Conservation (phyloP, 2,329 filamentous ascomycete species). For the Hypoxylon sp. region DNA sequence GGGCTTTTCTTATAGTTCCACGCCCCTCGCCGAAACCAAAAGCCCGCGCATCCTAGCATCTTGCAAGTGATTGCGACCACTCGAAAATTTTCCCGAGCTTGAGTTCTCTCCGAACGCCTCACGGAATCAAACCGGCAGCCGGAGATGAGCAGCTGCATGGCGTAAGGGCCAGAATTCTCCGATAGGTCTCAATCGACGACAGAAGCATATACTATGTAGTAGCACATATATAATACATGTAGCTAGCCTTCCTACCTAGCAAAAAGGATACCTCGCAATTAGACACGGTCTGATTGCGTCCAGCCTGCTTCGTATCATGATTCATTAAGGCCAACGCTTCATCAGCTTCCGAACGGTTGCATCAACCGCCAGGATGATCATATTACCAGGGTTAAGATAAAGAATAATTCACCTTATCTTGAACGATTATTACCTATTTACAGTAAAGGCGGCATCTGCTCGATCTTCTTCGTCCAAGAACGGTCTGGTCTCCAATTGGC, state of each 20-base stretch:
- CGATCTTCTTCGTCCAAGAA: neutral
- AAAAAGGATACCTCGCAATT: slow-evolving; percentile 15
- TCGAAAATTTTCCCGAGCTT: slow-evolving; percentile 28
- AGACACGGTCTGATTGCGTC: slow-evolving; percentile 18
- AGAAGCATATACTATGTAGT: slow-evolving; percentile 7
- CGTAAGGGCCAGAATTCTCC: slow-evolving; percentile 25
- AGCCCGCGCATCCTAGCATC: slow-evolving; percentile 3
- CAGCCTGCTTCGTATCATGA: slow-evolving; percentile 14
- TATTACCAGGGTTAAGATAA: neutral
- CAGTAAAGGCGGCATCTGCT: slow-evolving; percentile 13
- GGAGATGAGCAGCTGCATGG: slow-evolving; percentile 29
- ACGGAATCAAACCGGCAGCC: slow-evolving; percentile 27
- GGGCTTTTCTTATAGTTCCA: slow-evolving; percentile 24
- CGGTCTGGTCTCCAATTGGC: slow-evolving; percentile 16
- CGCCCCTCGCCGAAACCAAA: slow-evolving; percentile 18
- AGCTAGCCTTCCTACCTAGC: neutral
- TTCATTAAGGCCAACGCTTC: slow-evolving; percentile 6
- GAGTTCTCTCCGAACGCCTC: slow-evolving; percentile 19
- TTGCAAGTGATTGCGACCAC: neutral
- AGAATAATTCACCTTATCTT: neutral
- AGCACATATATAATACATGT: slow-evolving; percentile 4
- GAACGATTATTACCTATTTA: neutral
- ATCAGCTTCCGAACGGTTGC: slow-evolving; percentile 4
- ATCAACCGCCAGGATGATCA: slow-evolving; percentile 9
- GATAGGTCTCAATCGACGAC: slow-evolving; percentile 20